These are phyloP conservation scores for Ceratocystis eucalypticola DNA, from an alignment of 2,329 filamentous ascomycete species.

Conservation along the genomic window DNA sequence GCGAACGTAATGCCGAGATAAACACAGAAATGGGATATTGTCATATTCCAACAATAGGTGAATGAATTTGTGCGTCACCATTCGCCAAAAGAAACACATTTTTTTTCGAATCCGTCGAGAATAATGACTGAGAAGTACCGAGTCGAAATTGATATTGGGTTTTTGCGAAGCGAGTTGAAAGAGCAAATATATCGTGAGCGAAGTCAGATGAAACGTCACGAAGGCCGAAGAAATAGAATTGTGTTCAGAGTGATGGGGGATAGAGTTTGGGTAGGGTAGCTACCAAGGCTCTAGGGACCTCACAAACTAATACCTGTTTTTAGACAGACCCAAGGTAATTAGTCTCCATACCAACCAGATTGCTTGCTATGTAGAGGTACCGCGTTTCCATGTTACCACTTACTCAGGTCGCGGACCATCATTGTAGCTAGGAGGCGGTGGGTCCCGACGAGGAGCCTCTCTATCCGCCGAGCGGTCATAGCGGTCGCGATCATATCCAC, in stretches of 20 bases:
- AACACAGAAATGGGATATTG: conserved; percentile 11
- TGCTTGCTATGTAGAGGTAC: conserved; percentile 12
- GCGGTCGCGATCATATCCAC: conserved; percentile 37
- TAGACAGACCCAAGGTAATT: conserved; percentile 14
- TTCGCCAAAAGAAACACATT: conserved; percentile 16
- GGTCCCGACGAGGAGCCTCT: conserved; percentile 30
- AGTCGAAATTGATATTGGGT: conserved; percentile 11
- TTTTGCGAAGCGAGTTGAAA: conserved; percentile 10
- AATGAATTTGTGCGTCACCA: conserved; percentile 2
- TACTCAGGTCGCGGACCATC: conserved; percentile 32
- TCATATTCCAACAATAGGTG: conserved; percentile 1
- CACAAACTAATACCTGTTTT: conserved; percentile 14
- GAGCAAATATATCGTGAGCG: conserved; percentile 3
- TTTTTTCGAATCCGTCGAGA: conserved; percentile 19
- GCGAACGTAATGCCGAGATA: background rate
- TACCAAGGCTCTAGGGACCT: background rate
- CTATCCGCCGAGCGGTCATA: conserved; percentile 36
- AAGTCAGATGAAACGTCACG: conserved; percentile 3
- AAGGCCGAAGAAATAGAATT: background rate
- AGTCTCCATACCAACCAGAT: conserved; percentile 14
- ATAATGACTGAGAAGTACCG: conserved; percentile 9
- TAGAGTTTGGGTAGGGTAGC: background rate
- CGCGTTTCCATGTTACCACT: conserved; percentile 20
- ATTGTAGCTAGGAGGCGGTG: conserved; percentile 29
- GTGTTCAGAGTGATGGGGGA: background rate